Evolutionary conservation across 108 stramenopile genomes (phyloP), one percentile per base, ranked within the genome.

Genomic region (Cyclotella choctawhatcheeana): DNA sequence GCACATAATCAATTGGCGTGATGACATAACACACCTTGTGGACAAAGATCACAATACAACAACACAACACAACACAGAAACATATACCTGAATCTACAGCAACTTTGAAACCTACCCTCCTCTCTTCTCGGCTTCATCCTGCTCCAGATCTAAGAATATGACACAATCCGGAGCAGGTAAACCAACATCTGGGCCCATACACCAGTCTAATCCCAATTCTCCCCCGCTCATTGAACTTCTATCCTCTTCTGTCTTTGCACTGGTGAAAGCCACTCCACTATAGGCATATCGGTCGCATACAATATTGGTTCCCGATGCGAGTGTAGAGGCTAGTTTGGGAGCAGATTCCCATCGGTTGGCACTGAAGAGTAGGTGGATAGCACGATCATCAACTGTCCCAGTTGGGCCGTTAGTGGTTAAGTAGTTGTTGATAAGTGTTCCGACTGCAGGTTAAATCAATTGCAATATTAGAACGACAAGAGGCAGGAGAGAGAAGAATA

Each of bases 271-370:
- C 22, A 99, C 98, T 29, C 98, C 99, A 37, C 90, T 93, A 76
- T 98, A 97, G 20, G 96, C 97, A 83, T 99, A 99, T 40, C 97
- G 84, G 80, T 99, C 98, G 62, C 98, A 99, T 14, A 99, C 75
- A 29, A 98, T 59, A 29, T 90, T 89, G 29, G 76, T 85, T 31
- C 94, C 92, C n/a, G 64, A 67, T 6, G 74, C 69, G 35, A 98
- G 76, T 32, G 77, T 71, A 21, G 78, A 63, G 16, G 53, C 55
- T 29, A 96, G 58, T 43, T 69, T 75, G 27, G 89, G 85, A 6
- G 84, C 89, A 20, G 89, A 88, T 86, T 99, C 99, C 99, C 99
- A 99, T 45, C 99, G 97, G 84, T 99, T 99, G 47, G 99, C 97
- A 48, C 93, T 93, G 89, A 99, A 99, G 35, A 99, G 82, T 31